Evolutionary conservation across 2,329 filamentous ascomycete species (phyloP).

Genomic region (Aspergillus spinulosporus): DNA sequence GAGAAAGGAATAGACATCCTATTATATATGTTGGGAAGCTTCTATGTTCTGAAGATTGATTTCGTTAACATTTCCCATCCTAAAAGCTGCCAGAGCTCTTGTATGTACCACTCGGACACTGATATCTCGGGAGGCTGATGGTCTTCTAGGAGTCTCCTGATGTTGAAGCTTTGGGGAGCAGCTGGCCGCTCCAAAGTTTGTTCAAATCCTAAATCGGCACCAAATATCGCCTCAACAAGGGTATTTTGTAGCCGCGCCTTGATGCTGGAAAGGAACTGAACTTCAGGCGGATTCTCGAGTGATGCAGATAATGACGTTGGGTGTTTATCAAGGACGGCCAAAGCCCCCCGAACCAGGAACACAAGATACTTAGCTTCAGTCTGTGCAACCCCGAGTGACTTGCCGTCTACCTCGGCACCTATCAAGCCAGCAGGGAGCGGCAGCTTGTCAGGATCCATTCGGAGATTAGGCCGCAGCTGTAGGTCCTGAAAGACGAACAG

Average conservation of each 20-base stretch:
- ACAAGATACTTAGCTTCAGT: conserved; percentile 41
- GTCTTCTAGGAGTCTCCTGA: conserved; percentile 14
- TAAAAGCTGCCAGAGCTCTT: conserved; percentile 58
- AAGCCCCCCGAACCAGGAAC: conserved; percentile 34
- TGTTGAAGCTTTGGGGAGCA: conserved; percentile 22
- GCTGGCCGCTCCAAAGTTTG: conserved; percentile 28
- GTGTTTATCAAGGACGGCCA: conserved; percentile 28
- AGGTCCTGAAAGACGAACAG: conserved; percentile 42
- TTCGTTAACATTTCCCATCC: conserved; percentile 54
- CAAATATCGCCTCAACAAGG: conserved; percentile 45
- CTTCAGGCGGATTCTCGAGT: background rate
- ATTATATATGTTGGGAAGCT: background rate
- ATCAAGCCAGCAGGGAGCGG: conserved; percentile 35
- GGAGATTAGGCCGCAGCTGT: conserved; percentile 27
- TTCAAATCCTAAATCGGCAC: conserved; percentile 32
- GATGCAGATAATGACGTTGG: background rate
- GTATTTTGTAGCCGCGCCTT: conserved; percentile 42
- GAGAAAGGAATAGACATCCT: too few relatives aligned
- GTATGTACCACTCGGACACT: conserved; percentile 55
- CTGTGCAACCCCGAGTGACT: conserved; percentile 28
- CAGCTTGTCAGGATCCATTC: conserved; percentile 25
- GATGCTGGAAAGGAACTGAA: conserved; percentile 23
- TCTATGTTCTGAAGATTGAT: background rate
- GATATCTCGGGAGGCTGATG: conserved; percentile 32
- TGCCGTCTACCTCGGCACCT: conserved; percentile 25